Evolutionary conservation across 2,329 filamentous ascomycete species (phyloP).

Genomic region (Cladosporium sp.): DNA sequence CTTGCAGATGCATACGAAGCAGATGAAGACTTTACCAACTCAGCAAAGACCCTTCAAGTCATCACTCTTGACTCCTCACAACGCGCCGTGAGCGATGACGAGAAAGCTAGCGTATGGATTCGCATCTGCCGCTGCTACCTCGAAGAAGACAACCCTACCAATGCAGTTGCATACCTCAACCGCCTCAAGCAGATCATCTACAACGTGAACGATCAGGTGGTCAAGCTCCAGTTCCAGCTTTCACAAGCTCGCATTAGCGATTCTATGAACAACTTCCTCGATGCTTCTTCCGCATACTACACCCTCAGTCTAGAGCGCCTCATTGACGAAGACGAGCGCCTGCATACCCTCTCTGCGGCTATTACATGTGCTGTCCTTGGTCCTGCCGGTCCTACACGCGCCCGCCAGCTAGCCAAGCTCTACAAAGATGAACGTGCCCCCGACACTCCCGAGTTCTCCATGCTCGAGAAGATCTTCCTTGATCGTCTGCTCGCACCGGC

Average conservation of each 20-base stretch:
- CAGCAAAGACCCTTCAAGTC: conserved; percentile 71
- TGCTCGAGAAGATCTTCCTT: conserved; percentile 96
- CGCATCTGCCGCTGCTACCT: conserved; percentile 91
- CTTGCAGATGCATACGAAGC: conserved; percentile 78
- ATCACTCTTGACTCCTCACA: conserved; percentile 89
- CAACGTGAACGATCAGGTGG: conserved; percentile 66
- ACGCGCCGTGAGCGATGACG: conserved; percentile 73
- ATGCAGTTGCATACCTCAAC: conserved; percentile 83
- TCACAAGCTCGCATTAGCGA: conserved; percentile 92
- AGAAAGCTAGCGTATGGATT: conserved; percentile 83
- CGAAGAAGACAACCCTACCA: conserved; percentile 84
- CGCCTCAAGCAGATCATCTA: conserved; percentile 91
- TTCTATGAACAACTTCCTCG: conserved; percentile 80
- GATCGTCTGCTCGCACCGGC: conserved; percentile 73
- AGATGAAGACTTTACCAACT: conserved; percentile 73
- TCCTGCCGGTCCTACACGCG: conserved; percentile 80
- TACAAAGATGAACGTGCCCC: conserved; percentile 88
- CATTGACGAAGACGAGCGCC: conserved; percentile 80
- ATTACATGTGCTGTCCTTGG: conserved; percentile 91
- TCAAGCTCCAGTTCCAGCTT: conserved; percentile 80
- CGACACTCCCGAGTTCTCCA: conserved; percentile 72
- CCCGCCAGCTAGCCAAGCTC: conserved; percentile 71
- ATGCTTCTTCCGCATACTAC: conserved; percentile 84
- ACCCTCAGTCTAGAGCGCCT: conserved; percentile 71
- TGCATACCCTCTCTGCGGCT: conserved; percentile 78